These are phyloP conservation scores for Kokia cookei DNA, from an alignment of 441 rosid genomes.

Conservation along the genomic window DNA sequence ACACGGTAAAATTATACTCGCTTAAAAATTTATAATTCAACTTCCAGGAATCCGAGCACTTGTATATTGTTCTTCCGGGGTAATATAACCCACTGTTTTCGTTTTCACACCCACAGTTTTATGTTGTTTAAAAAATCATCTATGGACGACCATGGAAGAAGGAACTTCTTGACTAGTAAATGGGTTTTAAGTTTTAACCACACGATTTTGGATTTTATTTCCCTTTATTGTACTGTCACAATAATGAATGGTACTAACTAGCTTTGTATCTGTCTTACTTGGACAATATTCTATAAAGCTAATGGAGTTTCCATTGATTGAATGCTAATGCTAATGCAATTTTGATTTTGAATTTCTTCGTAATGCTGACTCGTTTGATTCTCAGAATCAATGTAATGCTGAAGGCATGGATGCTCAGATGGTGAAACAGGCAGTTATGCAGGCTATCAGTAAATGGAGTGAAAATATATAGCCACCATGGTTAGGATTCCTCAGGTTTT, in stretches of 20 bases:
- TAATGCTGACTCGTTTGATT: background rate
- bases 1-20: no score
- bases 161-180: no score
- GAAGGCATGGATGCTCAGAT: conserved; percentile 35
- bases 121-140: no score
- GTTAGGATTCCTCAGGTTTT: background rate
- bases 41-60: no score
- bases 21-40: no score
- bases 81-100: no score
- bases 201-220: conserved; percentile 2
- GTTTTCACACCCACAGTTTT: no score
- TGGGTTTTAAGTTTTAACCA: conserved; percentile 1
- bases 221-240: conserved; percentile 5
- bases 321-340: background rate
- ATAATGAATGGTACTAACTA: conserved; percentile 7
- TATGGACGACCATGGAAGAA: no score
- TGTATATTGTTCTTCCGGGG: no score
- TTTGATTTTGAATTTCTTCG: background rate
- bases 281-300: background rate
- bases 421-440: conserved; percentile 38
- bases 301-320: background rate
- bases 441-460: conserved; percentile 35
- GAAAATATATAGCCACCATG: conserved; percentile 1
- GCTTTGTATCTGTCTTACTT: background rate
- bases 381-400: conserved; percentile 9